These are phyloP conservation scores for Mortierella sp. DNA, from an alignment of 371 early-diverging fungal genomes.

Conservation along the genomic window DNA sequence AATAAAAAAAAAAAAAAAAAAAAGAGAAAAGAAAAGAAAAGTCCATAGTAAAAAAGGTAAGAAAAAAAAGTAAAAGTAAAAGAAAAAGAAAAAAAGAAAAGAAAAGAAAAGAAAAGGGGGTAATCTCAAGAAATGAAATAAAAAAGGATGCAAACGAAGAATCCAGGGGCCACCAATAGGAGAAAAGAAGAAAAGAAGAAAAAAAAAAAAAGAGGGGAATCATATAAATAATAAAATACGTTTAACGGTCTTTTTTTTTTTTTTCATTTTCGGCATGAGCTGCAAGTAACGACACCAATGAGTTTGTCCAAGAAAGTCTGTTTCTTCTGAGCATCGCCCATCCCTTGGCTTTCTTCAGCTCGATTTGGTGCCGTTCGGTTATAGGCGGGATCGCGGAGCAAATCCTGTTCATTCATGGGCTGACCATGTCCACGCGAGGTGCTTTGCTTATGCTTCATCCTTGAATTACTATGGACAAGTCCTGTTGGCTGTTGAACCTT, in stretches of 20 bases:
- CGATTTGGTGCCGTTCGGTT: constrained; percentile 50
- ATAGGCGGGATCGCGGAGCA: constrained; percentile 50
- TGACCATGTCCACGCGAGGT: constrained; percentile 21
- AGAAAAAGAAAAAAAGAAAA: not conserved
- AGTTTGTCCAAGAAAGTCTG: constrained; percentile 54
- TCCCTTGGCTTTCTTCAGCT: constrained; percentile 45
- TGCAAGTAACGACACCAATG: constrained; percentile 56
- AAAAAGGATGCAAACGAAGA: not conserved
- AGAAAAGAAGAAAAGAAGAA: not conserved
- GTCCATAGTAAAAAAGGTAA: not conserved
- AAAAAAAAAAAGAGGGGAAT: not conserved
- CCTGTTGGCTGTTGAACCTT: constrained; percentile 43
- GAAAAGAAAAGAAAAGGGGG: not conserved
- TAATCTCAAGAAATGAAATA: constrained; percentile 11
- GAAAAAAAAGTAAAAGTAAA: not conserved
- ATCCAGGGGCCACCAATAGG: not conserved
- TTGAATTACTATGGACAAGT: constrained; percentile 42
- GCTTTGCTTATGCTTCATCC: constrained; percentile 47
- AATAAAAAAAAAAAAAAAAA: not conserved
- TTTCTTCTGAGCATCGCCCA: constrained; percentile 51
- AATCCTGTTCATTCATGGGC: constrained; percentile 38
- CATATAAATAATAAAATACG: no score
- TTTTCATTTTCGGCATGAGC: not conserved
- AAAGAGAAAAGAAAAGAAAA: no score
- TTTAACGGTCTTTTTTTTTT: not conserved